Conservation (phyloP, 164 flowering plant species). For the Vitis rupestris region DNA sequence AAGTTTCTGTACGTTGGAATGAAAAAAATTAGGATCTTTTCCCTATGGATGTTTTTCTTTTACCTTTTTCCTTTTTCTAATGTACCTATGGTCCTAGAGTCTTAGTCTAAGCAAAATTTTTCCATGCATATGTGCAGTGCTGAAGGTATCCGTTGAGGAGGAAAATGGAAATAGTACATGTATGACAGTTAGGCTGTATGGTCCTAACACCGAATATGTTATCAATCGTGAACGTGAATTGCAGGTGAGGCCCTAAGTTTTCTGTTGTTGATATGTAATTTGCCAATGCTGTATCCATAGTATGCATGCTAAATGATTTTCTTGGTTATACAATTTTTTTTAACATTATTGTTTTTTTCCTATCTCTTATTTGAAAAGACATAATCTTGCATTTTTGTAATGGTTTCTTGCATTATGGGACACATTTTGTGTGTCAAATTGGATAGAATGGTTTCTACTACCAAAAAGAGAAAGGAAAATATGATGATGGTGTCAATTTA, state of each 20-base stretch:
- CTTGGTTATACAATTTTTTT: no score
- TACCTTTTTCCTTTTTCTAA: background rate
- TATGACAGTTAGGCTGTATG: slow-evolving; percentile 79
- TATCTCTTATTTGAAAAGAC: no score
- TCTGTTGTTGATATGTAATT: background rate
- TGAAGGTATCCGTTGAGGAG: slow-evolving; percentile 79
- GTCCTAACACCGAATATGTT: slow-evolving; percentile 91
- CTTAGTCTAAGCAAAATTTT: background rate
- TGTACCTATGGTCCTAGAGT: background rate
- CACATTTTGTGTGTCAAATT: no score
- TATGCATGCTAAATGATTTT: no score
- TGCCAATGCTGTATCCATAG: background rate
- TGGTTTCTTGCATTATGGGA: no score
- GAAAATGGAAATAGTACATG: slow-evolving; percentile 38
- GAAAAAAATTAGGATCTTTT: no score
- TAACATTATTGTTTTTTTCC: no score
- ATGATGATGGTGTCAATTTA: no score
- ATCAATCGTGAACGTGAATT: slow-evolving; percentile 84
- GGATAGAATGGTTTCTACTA: no score
- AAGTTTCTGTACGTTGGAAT: no score
- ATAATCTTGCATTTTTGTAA: no score
- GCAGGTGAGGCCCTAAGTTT: slow-evolving; percentile 37
- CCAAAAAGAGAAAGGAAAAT: no score
- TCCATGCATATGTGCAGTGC: slow-evolving; percentile 46
- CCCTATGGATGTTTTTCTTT: background rate